Evolutionary conservation across 768 basidiomycete species (phyloP), one percentile per base, ranked within the genome.

Genomic region (Mycena leptocephala): DNA sequence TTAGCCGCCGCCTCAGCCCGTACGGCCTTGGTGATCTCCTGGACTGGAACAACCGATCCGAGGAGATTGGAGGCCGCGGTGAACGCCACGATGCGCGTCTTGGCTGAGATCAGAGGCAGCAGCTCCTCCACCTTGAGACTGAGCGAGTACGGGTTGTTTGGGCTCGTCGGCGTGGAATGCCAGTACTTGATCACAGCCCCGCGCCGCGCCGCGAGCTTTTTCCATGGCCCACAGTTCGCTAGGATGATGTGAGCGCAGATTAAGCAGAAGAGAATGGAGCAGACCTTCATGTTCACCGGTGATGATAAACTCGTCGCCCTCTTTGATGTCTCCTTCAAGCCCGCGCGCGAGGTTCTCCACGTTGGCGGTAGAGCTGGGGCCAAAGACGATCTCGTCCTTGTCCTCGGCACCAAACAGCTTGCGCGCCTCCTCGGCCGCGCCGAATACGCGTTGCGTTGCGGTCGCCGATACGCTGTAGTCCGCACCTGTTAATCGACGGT

Each of bases 221-320:
- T 95, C 95, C 95, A 96, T 1, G 92, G 90, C 0, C 94, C 94
- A 18, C 83, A 89, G 77, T 96, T 96, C 2, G 95, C 95, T 95
- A 74, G 28, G 32, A 13, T 2, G 2, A 10, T 35, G 24, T 58
- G 3, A 35, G 61, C 48, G 70, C 26, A 62, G 46, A 64, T 72
- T 61, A 35, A 56, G 26, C 14, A 24, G 11, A 51, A 68, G 28
- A 4, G 26, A 24, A 24, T 33, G n/a, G 55, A 26, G 48, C 85
- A 32, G 46, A 95, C 94, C 92, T 88, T 96, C 95, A 76, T 96
- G 95, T 80, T 96, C 95, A 1, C 90, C 91, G 0, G 93, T 94
- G n/a, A 95, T 81, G 68, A 96, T 92, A 70, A 96, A 92, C 82
- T 96, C 95, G 72, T 95, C 95, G 5, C 90, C 93, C 0, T 84